These are phyloP conservation scores for Berberis thunbergii DNA, from an alignment of 164 flowering plant genomes.

Conservation along the genomic window DNA sequence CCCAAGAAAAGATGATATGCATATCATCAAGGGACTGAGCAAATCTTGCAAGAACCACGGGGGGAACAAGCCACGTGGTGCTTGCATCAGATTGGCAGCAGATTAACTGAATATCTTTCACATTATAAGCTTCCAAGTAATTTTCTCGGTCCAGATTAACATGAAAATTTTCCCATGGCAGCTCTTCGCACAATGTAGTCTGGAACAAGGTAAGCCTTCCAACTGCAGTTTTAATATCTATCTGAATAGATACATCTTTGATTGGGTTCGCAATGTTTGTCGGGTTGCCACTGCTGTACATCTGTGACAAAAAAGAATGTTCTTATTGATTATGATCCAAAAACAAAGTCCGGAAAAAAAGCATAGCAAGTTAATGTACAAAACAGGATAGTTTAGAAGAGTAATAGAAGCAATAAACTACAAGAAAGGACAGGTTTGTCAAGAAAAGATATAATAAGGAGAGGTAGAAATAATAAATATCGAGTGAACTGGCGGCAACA, in stretches of 20 bases:
- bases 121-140: not conserved
- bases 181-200: not conserved
- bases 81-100: slow-evolving; percentile 4
- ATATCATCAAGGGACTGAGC: not conserved
- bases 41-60: not conserved
- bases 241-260: not conserved
- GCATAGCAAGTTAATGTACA: not conserved
- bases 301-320: not conserved
- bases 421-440: no score
- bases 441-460: no score
- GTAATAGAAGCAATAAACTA: no score
- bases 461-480: no score
- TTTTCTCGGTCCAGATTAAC: not conserved
- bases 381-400: no score
- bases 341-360: not conserved
- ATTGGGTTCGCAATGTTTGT: not conserved
- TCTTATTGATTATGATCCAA: no score
- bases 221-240: not conserved
- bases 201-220: not conserved
- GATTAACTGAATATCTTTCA: not conserved
- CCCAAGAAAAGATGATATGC: not conserved
- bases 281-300: slow-evolving; percentile 2
- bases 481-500: no score
- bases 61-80: slow-evolving; percentile 2
- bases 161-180: not conserved